A percentile compares a stretch with the other conserved stretches of the same genome.
Conservation (phyloP, 2,329 filamentous ascomycete genomes). For the Paradendryphiella salina region DNA sequence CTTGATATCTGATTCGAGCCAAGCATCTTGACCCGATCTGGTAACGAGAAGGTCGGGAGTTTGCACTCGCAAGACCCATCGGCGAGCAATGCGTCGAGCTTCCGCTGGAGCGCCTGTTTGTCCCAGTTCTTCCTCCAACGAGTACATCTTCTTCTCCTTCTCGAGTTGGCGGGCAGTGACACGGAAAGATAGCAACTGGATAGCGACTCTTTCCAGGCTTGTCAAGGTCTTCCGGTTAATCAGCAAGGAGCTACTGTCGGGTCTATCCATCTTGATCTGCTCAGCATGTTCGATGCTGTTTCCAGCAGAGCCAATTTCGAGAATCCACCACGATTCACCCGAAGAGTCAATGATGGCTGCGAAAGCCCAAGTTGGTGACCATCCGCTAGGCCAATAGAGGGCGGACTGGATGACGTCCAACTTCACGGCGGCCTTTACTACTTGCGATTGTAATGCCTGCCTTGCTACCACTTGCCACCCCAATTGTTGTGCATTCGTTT, state of each 20-base stretch:
- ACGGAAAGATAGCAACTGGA: constrained; percentile 40
- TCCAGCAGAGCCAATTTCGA: constrained; percentile 33
- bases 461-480: constrained; percentile 62
- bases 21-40: constrained; percentile 28
- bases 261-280: constrained; percentile 32
- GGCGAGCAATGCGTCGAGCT: constrained; percentile 17
- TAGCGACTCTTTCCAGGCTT: constrained; percentile 47
- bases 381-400: constrained; percentile 73
- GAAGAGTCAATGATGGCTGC: constrained; percentile 55
- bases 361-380: constrained; percentile 73
- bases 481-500: constrained; percentile 61
- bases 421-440: constrained; percentile 64
- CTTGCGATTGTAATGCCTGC: constrained; percentile 51
- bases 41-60: constrained; percentile 33
- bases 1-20: constrained; percentile 35
- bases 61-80: constrained; percentile 37
- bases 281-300: constrained; percentile 35
- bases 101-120: constrained; percentile 8
- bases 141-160: constrained; percentile 28
- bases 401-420: constrained; percentile 63
- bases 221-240: constrained; percentile 35
- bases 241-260: constrained; percentile 20
- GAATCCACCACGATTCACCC: constrained; percentile 47
- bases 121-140: constrained; percentile 25
- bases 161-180: constrained; percentile 33